Percentiles rank a stretch among this genome's conserved stretches.
Conservation (phyloP, 2,329 filamentous ascomycete species). For the Xylariales sp. region DNA sequence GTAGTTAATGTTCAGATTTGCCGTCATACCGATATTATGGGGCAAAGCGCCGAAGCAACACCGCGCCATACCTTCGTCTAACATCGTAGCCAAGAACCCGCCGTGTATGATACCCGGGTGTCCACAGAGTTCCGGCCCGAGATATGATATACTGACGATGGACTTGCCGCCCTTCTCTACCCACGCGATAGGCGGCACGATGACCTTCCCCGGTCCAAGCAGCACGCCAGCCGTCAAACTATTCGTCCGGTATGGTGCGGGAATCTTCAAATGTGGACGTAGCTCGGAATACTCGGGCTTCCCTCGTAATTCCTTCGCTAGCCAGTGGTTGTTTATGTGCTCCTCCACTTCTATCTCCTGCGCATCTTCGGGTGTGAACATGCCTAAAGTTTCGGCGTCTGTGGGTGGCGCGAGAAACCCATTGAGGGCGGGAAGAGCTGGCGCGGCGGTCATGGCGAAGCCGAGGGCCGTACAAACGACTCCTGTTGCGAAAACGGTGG, state of each 20-base stretch:
- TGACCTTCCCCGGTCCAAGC: conserved; percentile 67
- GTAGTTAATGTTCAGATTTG: conserved; percentile 80
- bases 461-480: conserved; percentile 45
- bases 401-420: conserved; percentile 47
- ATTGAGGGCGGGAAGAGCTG: conserved; percentile 43
- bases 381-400: conserved; percentile 67
- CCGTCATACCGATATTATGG: conserved; percentile 80
- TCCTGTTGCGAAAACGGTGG: conserved; percentile 41
- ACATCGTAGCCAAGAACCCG: conserved; percentile 82
- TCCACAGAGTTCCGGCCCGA: conserved; percentile 77
- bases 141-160: conserved; percentile 68
- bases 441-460: conserved; percentile 52
- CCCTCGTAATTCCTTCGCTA: conserved; percentile 64
- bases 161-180: conserved; percentile 64
- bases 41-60: conserved; percentile 87
- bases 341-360: conserved; percentile 60
- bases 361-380: conserved; percentile 57
- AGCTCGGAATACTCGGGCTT: conserved; percentile 67
- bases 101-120: conserved; percentile 90
- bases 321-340: conserved; percentile 68
- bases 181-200: conserved; percentile 78
- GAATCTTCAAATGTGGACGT: conserved; percentile 84
- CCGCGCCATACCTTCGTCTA: conserved; percentile 84
- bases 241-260: conserved; percentile 60
- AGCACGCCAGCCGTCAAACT: conserved; percentile 82